Evolutionary conservation across 805 yeast species (phyloP).

Genomic region (Kazachstania africana): DNA sequence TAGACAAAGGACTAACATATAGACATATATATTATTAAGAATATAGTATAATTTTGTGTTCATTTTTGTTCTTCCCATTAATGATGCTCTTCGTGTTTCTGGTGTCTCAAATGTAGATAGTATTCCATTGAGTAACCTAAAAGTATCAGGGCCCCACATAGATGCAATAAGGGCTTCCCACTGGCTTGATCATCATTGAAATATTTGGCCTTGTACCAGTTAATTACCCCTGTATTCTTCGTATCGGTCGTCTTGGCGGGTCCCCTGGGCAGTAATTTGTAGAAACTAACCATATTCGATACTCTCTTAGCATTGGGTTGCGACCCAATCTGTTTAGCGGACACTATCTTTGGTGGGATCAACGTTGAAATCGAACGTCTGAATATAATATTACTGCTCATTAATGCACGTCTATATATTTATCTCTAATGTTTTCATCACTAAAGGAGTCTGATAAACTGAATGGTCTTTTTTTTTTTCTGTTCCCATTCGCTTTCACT

Average conservation of each 20-base stretch:
- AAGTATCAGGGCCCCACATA: conserved; percentile 52
- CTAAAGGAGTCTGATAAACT: too few relatives aligned
- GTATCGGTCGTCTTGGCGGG: conserved; percentile 51
- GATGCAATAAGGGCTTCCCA: conserved; percentile 73
- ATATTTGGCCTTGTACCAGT: conserved; percentile 76
- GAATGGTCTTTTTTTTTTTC: too few relatives aligned
- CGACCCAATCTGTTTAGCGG: conserved; percentile 88
- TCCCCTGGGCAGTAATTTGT: conserved; percentile 93
- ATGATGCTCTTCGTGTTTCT: conserved; percentile 29
- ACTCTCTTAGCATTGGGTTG: conserved; percentile 96
- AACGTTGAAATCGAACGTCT: conserved; percentile 91
- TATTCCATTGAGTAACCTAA: conserved; percentile 89
- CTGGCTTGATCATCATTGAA: conserved; percentile 75
- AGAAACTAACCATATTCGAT: conserved; percentile 88
- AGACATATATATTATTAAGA: background rate
- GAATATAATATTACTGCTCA: conserved; percentile 39
- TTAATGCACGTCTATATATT: background rate
- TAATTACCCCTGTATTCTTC: conserved; percentile 47
- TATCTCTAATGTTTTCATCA: conserved; percentile 1
- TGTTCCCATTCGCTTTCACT: too few relatives aligned
- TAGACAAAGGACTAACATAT: conserved; percentile 2
- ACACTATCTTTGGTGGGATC: conserved; percentile 98
- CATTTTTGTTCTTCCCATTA: background rate
- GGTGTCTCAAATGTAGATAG: conserved; percentile 74
- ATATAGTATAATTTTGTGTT: background rate